Conservation (phyloP, 148 eudicot genomes). For the Rhododendron mucronatum region DNA sequence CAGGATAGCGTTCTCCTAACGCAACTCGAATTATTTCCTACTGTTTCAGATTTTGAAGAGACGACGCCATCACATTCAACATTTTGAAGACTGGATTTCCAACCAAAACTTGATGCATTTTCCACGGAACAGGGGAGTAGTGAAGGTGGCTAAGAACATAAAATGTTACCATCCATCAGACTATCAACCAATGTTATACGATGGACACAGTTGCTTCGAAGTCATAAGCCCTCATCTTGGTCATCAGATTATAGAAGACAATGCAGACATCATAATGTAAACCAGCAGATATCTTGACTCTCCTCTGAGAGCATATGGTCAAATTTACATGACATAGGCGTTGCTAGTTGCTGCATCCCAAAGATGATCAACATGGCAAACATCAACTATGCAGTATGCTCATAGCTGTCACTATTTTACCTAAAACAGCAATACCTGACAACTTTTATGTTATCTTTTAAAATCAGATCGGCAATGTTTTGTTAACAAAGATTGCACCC, state of each 20-base stretch:
- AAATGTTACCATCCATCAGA: slow-evolving; percentile 3
- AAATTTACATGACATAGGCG: background rate
- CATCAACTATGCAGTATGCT: background rate
- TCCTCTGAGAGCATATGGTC: background rate
- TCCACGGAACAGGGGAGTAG: background rate
- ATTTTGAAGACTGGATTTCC: too few relatives aligned
- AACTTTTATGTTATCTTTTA: background rate
- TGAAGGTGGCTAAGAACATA: background rate
- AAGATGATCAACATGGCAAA: background rate
- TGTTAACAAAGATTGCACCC: background rate
- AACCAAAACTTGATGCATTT: background rate
- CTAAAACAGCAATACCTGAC: background rate
- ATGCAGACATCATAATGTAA: background rate
- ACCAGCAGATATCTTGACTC: background rate
- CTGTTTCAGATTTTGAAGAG: too few relatives aligned
- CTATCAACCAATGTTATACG: background rate
- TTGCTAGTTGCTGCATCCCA: background rate
- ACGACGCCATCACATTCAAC: too few relatives aligned
- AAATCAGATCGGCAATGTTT: background rate
- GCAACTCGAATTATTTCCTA: too few relatives aligned
- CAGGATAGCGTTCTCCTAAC: too few relatives aligned
- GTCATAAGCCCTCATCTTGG: background rate
- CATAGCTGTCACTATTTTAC: background rate
- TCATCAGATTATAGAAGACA: background rate
- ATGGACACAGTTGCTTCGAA: background rate